Evolutionary conservation across 768 basidiomycete species (phyloP).

Genomic region (Thelephora ganbajun): DNA sequence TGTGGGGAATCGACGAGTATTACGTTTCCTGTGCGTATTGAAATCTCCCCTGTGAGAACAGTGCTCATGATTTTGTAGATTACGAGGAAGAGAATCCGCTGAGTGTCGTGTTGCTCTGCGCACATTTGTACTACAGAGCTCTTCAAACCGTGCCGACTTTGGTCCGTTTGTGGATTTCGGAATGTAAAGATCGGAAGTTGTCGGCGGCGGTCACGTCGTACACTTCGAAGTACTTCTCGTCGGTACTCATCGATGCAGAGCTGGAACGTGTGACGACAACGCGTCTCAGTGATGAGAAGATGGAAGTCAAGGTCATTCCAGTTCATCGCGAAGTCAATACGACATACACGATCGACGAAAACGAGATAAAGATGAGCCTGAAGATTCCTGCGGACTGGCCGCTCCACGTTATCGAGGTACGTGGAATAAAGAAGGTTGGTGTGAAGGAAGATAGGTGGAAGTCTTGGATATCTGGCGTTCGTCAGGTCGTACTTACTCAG

Average conservation of each 20-base stretch:
- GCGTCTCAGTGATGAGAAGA: constrained; percentile 60
- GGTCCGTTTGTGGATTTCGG: constrained; percentile 73
- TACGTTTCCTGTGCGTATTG: constrained; percentile 48
- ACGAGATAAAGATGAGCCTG: constrained; percentile 78
- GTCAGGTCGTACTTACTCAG: constrained; percentile 80
- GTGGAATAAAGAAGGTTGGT: constrained; percentile 71
- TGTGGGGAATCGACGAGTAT: constrained; percentile 79
- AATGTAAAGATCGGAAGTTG: constrained; percentile 82
- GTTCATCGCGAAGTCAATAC: constrained; percentile 73
- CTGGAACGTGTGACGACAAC: constrained; percentile 50
- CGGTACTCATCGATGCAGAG: constrained; percentile 74
- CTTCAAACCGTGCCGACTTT: constrained; percentile 75
- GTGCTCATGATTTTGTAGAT: constrained; percentile 24
- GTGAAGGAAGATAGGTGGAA: constrained; percentile 87
- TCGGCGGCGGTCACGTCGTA: constrained; percentile 62
- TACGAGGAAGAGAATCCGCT: constrained; percentile 39
- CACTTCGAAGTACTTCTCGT: constrained; percentile 78
- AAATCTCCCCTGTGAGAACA: neutral
- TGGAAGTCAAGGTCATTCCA: constrained; percentile 63
- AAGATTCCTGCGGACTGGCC: constrained; percentile 88
- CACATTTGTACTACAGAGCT: constrained; percentile 82
- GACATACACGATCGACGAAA: constrained; percentile 83
- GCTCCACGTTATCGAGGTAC: constrained; percentile 75
- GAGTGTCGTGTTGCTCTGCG: constrained; percentile 55
- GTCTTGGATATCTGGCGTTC: constrained; percentile 85